Evolutionary conservation across 768 basidiomycete species (phyloP).

Genomic region (Tricholoma furcatifolium): DNA sequence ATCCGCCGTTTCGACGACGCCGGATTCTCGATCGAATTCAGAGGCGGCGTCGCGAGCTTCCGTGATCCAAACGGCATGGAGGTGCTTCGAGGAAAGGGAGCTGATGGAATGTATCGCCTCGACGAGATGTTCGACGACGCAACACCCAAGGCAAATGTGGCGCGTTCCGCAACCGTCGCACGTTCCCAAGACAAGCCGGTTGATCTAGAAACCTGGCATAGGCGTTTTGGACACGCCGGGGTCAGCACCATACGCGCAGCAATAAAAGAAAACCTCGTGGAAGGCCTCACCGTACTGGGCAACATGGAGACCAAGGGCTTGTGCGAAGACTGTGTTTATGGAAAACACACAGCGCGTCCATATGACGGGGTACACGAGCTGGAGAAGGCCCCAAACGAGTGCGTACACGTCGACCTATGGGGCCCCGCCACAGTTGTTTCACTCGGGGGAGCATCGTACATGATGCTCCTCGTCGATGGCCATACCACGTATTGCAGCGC

Average conservation of each 20-base stretch:
- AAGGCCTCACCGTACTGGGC: conserved; percentile 18
- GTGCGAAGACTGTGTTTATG: too few species aligned
- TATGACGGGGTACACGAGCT: too few species aligned
- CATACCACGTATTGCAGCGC: conserved; percentile 13
- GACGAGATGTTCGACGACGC: neutral
- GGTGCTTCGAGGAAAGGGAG: neutral
- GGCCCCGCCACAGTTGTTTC: too few species aligned
- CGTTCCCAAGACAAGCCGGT: too few species aligned
- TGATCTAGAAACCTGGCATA: conserved; percentile 26
- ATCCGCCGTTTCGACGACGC: neutral
- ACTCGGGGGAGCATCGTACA: too few species aligned
- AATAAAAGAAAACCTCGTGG: conserved; percentile 14
- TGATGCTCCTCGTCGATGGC: too few species aligned
- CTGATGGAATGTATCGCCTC: neutral
- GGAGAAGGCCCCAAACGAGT: conserved; percentile 16
- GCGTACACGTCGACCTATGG: too few species aligned
- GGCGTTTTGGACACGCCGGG: too few species aligned
- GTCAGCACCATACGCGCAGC: conserved; percentile 12
- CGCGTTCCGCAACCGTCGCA: conserved; percentile 14
- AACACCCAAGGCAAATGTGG: neutral
- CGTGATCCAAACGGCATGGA: neutral
- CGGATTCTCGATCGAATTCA: neutral
- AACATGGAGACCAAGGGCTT: neutral
- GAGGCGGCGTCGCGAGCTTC: too few species aligned
- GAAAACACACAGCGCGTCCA: too few species aligned